Evolutionary conservation across 106 monocot genomes (phyloP), one percentile per base, ranked within the genome.

Genomic region (Gastrodia elata): DNA sequence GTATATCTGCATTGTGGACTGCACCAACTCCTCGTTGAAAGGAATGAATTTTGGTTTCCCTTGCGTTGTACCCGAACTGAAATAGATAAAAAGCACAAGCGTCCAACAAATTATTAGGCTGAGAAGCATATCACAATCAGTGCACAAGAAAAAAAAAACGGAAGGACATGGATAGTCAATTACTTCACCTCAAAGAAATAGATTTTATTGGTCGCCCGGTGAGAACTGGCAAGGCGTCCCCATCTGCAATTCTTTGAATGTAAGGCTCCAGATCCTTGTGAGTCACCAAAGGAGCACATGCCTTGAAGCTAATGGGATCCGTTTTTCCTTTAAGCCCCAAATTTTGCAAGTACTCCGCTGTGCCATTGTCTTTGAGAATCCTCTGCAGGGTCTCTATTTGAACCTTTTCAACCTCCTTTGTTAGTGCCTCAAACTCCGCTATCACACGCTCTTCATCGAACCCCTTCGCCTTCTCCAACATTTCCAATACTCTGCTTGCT

Each of bases 21-120:
- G 70, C 41, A 88, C 74, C 42, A 86, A 75, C 11, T 86, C 83
- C 13, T 94, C 91, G 68, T 87, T 94, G 68, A 94, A 94, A 0
- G 82, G 81, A 58, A 94, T 10, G 72, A 77, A 79, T 79, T 91
- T 94, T 55, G 86, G 88, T 70, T 76, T 94, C 39, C 91, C 94
- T 59, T 86, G 80, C 4, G 94, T 88, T 15, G 88, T 94, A n/a
- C 94, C 91, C 39, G 94, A 94, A 69, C 94, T 93, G 82, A 11
- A 30, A 13, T 0, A 10, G 37, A 4, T 20, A 2, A 76, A 68
- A 36, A 43, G 22, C 52, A 22, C 22, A 52, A 52, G 52, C 52
- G 18, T 52, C 22, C 52, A 52, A 52, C 20, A 20, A n/a, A n/a
- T n/a, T n/a, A 5, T 52, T n/a, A 52, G 22, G 52, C 18, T 22